These are phyloP conservation scores for Fusarium illudens DNA, from an alignment of 2,329 filamentous ascomycete species.

Conservation along the genomic window DNA sequence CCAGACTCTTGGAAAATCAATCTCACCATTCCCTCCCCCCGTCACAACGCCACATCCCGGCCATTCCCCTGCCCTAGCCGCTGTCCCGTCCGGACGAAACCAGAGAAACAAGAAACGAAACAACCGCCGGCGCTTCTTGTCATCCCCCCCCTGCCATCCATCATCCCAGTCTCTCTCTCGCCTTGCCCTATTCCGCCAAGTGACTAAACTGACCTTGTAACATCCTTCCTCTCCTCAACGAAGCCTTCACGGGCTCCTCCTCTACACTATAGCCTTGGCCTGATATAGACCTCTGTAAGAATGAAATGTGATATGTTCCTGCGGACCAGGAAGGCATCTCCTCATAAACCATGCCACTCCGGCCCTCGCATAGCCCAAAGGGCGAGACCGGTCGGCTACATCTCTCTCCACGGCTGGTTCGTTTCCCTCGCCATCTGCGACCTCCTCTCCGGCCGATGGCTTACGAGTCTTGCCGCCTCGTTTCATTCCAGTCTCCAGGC, in stretches of 20 bases:
- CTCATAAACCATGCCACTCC: conserved; percentile 18
- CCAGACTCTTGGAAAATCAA: conserved; percentile 8
- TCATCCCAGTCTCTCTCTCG: conserved; percentile 29
- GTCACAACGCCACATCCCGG: conserved; percentile 12
- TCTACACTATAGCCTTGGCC: conserved; percentile 5
- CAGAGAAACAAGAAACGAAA: conserved; percentile 42
- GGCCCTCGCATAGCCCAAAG: conserved; percentile 14
- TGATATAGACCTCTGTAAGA: conserved; percentile 13
- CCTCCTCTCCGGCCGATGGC: conserved; percentile 24
- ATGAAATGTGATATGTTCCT: conserved; percentile 38
- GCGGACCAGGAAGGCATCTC: conserved; percentile 17
- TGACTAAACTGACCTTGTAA: neutral
- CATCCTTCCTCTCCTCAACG: conserved; percentile 1
- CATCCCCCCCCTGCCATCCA: conserved; percentile 21
- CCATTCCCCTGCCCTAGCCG: conserved; percentile 31
- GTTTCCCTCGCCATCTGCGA: conserved; percentile 24
- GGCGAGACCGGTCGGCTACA: conserved; percentile 10
- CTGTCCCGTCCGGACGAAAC: conserved; percentile 33
- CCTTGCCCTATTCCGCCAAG: conserved; percentile 10
- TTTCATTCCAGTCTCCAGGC: conserved; percentile 17
- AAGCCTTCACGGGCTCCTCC: conserved; percentile 8
- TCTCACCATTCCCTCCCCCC: neutral
- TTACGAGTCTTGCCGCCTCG: conserved; percentile 29
- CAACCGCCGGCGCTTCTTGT: conserved; percentile 40
- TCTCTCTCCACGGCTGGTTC: conserved; percentile 21